Evolutionary conservation across 495 filamentous ascomycete species (phyloP).

Genomic region (Pseudevernia furfuracea): DNA sequence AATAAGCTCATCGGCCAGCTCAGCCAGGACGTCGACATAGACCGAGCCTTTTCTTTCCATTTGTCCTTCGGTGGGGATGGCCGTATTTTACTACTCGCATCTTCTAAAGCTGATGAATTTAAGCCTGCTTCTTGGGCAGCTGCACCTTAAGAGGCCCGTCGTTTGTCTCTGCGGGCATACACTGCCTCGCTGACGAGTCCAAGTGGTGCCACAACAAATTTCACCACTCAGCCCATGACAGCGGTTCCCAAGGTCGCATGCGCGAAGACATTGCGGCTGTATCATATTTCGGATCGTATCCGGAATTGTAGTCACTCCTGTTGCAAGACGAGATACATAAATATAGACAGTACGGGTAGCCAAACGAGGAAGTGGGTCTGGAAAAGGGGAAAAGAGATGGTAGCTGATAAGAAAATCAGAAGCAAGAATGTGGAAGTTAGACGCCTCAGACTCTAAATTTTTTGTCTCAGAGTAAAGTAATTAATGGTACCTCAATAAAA

Average conservation of each 20-base stretch:
- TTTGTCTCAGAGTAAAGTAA: too few relatives aligned
- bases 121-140: background rate
- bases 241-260: background rate
- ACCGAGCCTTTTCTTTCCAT: background rate
- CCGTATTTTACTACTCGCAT: too few relatives aligned
- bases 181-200: conserved; percentile 4
- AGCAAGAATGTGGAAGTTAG: too few relatives aligned
- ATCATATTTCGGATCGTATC: conserved; percentile 6
- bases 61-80: background rate
- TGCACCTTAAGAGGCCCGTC: background rate
- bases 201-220: background rate
- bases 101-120: background rate
- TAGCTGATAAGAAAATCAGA: too few relatives aligned
- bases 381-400: too few relatives aligned
- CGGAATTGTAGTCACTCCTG: too few relatives aligned
- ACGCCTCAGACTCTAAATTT: too few relatives aligned
- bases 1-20: conserved; percentile 1
- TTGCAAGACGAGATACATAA: too few relatives aligned
- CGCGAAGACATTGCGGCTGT: conserved; percentile 4
- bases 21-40: background rate
- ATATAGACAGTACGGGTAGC: too few relatives aligned
- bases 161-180: background rate
- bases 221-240: background rate
- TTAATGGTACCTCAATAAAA: too few relatives aligned
- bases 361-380: too few relatives aligned